phyloP scores from a whole-genome alignment of 2,329 filamentous ascomycete species.

The Cladosporium sp. region DNA sequence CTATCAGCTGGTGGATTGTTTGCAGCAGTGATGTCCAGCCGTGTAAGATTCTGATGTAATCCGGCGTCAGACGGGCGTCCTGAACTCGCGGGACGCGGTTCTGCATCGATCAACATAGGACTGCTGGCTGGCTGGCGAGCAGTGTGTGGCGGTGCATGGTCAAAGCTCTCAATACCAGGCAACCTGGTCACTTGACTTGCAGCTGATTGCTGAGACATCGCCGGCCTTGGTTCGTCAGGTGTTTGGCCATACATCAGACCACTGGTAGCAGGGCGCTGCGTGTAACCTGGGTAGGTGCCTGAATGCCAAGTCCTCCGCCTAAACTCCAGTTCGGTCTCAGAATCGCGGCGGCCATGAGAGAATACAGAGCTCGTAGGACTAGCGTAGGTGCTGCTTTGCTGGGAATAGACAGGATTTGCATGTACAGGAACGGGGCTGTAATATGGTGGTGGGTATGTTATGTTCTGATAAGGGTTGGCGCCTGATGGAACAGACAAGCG shows the following conservation, averaged over 20 bases:
- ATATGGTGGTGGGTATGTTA: slow-evolving; percentile 51
- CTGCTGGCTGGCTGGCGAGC: slow-evolving; percentile 61
- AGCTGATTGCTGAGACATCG: slow-evolving; percentile 52
- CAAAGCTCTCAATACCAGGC: slow-evolving; percentile 89
- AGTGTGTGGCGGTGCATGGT: slow-evolving; percentile 61
- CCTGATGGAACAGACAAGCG: slow-evolving; percentile 78
- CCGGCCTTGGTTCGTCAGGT: slow-evolving; percentile 57
- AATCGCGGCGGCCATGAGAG: slow-evolving; percentile 62
- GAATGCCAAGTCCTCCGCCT: slow-evolving; percentile 89
- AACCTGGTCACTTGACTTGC: slow-evolving; percentile 62
- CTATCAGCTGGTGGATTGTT: slow-evolving; percentile 31
- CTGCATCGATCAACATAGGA: slow-evolving; percentile 70
- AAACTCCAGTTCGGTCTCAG: slow-evolving; percentile 69
- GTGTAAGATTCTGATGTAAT: slow-evolving; percentile 62
- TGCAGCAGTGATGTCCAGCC: slow-evolving; percentile 58
- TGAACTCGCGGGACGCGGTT: slow-evolving; percentile 32
- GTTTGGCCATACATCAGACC: slow-evolving; percentile 72
- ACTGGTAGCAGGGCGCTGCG: slow-evolving; percentile 62
- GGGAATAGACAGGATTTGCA: slow-evolving; percentile 54
- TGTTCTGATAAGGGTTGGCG: slow-evolving; percentile 65
- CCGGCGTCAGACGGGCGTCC: slow-evolving; percentile 52
- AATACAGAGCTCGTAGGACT: slow-evolving; percentile 65
- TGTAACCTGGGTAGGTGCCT: slow-evolving; percentile 60
- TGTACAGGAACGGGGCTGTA: slow-evolving; percentile 48
- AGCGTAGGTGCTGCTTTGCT: slow-evolving; percentile 56